Evolutionary conservation across 768 basidiomycete species (phyloP).

Genomic region (Cantharellus anzutake): DNA sequence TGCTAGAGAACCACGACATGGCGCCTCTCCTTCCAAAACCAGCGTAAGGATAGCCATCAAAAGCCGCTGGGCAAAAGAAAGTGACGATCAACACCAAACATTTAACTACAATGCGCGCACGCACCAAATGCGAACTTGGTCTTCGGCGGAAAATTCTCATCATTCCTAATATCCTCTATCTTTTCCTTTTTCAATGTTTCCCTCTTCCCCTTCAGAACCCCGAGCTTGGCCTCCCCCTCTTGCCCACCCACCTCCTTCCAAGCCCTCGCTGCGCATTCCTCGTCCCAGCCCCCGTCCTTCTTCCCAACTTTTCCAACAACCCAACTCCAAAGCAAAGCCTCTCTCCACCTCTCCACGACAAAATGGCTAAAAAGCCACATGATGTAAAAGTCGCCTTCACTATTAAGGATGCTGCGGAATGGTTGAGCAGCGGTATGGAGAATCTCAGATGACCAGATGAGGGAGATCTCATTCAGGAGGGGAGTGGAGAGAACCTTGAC

Average conservation of each 20-base stretch:
- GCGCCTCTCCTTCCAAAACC: background rate
- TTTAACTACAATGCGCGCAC: background rate
- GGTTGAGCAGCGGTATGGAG: background rate
- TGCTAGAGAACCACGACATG: background rate
- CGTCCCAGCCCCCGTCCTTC: constrained; percentile 3
- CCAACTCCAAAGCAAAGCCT: constrained; percentile 9
- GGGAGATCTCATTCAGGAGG: constrained; percentile 10
- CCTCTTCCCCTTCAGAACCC: background rate
- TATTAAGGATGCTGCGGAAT: constrained; percentile 4
- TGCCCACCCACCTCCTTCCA: constrained; percentile 7
- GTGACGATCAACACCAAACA: background rate
- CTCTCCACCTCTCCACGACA: constrained; percentile 5
- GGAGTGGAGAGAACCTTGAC: constrained; percentile 10
- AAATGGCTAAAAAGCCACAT: constrained; percentile 5
- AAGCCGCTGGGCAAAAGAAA: constrained; percentile 6
- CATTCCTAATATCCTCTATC: background rate
- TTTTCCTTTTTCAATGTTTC: constrained; percentile 1
- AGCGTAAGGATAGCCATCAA: constrained; percentile 13
- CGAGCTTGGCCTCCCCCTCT: background rate
- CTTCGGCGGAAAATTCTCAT: constrained; percentile 1
- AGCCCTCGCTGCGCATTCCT: constrained; percentile 2
- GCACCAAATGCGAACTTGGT: background rate
- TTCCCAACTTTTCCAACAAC: constrained; percentile 10
- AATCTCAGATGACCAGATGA: constrained; percentile 8
- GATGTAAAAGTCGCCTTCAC: background rate